phyloP scores from a whole-genome alignment of 78 protist species.

The Guillardia theta region DNA sequence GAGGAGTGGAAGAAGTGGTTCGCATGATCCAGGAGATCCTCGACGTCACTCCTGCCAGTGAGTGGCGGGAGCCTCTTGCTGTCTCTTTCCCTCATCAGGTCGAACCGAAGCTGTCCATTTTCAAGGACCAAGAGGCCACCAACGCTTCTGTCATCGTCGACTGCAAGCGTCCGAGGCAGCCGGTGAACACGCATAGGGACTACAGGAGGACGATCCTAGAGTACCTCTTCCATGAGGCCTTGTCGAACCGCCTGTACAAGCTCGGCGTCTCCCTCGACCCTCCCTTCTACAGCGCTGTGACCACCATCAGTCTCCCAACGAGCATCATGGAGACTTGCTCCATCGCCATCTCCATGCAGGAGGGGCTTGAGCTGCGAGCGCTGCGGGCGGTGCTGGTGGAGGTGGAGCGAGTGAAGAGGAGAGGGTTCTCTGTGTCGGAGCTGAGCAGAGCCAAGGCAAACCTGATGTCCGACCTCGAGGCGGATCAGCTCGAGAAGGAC shows the following conservation, averaged over 20 bases:
- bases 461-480: conserved; percentile 4
- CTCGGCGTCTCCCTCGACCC: not conserved
- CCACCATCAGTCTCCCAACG: not conserved
- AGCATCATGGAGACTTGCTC: not conserved
- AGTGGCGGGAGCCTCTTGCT: not conserved
- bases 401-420: not conserved
- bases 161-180: conserved; percentile 38
- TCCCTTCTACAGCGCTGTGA: not conserved
- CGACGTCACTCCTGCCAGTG: not conserved
- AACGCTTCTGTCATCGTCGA: not conserved
- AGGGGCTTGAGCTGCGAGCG: not conserved
- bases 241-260: conserved; percentile 7
- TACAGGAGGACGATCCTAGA: not conserved
- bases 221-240: conserved; percentile 16
- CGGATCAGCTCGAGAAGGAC: not conserved
- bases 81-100: not conserved
- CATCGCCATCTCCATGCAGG: not conserved
- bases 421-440: not conserved
- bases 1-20: not conserved
- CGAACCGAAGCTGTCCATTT: not conserved
- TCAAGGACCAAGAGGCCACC: not conserved
- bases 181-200: not conserved
- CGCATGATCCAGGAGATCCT: not conserved
- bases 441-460: not conserved
- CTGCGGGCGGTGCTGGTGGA: not conserved